Percentiles rank a stretch among this genome's conserved stretches.
Conservation (phyloP, 2,329 filamentous ascomycete genomes). For the Fusarium avenaceum region DNA sequence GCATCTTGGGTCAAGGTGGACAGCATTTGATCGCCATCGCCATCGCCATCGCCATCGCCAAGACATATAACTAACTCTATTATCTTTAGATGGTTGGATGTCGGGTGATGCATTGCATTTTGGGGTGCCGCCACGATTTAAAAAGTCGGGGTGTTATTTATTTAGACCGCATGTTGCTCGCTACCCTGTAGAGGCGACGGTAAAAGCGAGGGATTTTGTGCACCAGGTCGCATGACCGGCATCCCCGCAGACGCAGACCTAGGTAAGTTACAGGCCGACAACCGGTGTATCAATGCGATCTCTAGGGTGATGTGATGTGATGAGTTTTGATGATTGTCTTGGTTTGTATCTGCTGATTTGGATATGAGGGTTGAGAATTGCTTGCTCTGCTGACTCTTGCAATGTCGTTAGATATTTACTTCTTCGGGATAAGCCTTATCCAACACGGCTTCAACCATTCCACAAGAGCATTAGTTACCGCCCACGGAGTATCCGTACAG, state of each 20-base stretch:
- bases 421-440: constrained; percentile 8
- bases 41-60: constrained; percentile 8
- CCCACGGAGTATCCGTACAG: too few relatives aligned
- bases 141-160: not conserved
- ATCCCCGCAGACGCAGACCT: constrained; percentile 5
- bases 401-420: not conserved
- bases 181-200: constrained; percentile 30
- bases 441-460: not conserved
- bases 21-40: not conserved
- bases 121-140: not conserved
- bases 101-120: constrained; percentile 16
- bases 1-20: not conserved
- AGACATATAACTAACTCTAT: constrained; percentile 2
- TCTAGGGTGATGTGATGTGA: not conserved
- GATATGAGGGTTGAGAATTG: not conserved
- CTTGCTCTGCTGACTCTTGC: constrained; percentile 7
- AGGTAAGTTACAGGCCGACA: not conserved
- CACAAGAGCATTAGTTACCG: not conserved
- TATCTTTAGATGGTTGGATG: constrained; percentile 1
- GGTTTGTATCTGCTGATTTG: not conserved
- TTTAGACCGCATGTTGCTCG: constrained; percentile 1
- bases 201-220: constrained; percentile 25
- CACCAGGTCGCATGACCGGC: constrained; percentile 9
- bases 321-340: not conserved
- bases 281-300: not conserved